Evolutionary conservation across 2,329 filamentous ascomycete species (phyloP), one percentile per base, ranked within the genome.

Genomic region (Fusarium sp.): DNA sequence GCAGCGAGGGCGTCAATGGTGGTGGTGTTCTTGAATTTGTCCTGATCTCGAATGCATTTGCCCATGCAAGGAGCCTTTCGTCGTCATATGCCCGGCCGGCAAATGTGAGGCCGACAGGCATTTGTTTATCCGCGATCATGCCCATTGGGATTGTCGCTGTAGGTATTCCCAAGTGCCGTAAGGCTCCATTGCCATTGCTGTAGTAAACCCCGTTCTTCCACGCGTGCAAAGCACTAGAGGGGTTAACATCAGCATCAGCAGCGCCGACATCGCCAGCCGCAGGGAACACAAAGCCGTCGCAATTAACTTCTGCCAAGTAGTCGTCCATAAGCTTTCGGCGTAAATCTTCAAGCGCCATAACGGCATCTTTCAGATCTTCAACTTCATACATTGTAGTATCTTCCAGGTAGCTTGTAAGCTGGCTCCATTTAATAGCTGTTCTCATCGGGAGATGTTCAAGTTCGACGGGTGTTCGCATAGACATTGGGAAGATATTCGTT

Each of bases 111-210:
- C 86, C 86, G 2, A 88, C 80, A 1, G 87, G 87, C 84, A 89
- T 87, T 3, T 75, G 67, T 53, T 80, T 85, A 33, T 83, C 80
- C 6, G 75, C 73, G 80, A 88, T 82, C 4, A 83, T 58, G 0
- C 87, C 87, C 87, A 89, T 89, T 0, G 86, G 83, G 2, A 88
- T 84, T 2, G 82, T 85, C 9, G 89, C 81, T 0, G 85, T 86
- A 0, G 87, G 88, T 3, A 89, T 82, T 7, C 87, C 87, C 7
- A 88, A 78, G 58, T 89, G 87, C 14, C 86, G 79, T 11, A 90
- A 79, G 0, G 84, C 85, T 4, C 86, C 79, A 68, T 88, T 88
- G 2, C 87, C 86, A 60, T 88, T 86, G 3, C 82, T 84, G 65
- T 88, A 89, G 49, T 83, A 83, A 8, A 88, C 83, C 0, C 87